Conservation (phyloP, 345 rosid genomes). For the Aurinia saxatilis region DNA sequence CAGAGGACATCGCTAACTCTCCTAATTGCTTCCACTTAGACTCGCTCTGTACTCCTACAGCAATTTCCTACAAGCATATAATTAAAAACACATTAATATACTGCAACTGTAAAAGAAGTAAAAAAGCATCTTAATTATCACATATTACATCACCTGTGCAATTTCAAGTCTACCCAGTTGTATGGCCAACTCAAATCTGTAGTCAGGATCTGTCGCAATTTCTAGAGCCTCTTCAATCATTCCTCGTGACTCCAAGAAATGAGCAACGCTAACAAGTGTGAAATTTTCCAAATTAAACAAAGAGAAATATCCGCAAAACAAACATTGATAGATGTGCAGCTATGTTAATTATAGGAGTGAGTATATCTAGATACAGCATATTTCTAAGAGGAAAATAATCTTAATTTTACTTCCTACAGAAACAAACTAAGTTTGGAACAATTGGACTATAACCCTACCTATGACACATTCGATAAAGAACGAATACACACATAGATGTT, state of each 20-base stretch:
- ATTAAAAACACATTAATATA: neutral
- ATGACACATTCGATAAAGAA: constrained; percentile 3
- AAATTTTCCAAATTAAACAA: neutral
- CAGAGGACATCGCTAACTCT: constrained; percentile 91
- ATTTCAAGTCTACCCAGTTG: constrained; percentile 89
- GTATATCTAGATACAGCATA: no score
- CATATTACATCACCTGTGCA: constrained; percentile 58
- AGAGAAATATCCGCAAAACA: neutral
- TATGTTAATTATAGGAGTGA: neutral
- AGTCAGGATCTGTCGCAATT: constrained; percentile 96
- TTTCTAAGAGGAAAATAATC: neutral
- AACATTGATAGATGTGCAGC: neutral
- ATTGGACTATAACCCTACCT: neutral
- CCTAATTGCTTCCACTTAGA: constrained; percentile 99
- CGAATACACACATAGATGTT: neutral
- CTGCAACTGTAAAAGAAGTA: neutral
- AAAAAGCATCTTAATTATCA: constrained; percentile 1
- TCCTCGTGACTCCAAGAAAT: constrained; percentile 93
- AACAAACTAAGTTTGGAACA: neutral
- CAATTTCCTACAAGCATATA: constrained; percentile 60
- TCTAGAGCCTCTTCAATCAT: constrained; percentile 96
- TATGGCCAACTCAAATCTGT: constrained; percentile 90
- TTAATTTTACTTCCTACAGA: neutral
- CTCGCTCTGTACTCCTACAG: constrained; percentile 73
- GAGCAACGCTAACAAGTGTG: constrained; percentile 74